phyloP scores from a whole-genome alignment of 148 eudicot species.

The Cornus controversa region DNA sequence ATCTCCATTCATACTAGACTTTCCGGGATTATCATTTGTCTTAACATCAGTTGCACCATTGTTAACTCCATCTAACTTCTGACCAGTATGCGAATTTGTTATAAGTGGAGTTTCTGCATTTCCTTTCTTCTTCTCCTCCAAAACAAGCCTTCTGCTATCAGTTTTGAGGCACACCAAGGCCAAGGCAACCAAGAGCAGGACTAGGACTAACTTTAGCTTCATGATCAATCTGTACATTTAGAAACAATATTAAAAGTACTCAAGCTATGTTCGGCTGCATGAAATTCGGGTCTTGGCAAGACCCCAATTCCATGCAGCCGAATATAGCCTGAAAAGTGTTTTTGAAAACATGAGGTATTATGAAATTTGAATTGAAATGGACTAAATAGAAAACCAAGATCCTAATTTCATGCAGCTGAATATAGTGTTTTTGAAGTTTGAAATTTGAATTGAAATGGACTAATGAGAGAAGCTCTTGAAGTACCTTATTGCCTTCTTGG shows the following conservation, averaged over 20 bases:
- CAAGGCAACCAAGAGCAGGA: background rate
- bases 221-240: background rate
- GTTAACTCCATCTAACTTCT: background rate
- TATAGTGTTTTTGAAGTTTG: too few relatives aligned
- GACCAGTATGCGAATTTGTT: background rate
- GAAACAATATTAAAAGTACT: background rate
- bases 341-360: too few relatives aligned
- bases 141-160: background rate
- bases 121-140: background rate
- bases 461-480: background rate
- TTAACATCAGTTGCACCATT: background rate
- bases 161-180: background rate
- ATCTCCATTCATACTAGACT: too few relatives aligned
- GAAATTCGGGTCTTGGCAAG: too few relatives aligned
- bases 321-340: too few relatives aligned
- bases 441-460: background rate
- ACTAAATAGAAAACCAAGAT: too few relatives aligned
- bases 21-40: background rate
- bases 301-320: too few relatives aligned
- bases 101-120: background rate
- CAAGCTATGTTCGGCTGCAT: too few relatives aligned
- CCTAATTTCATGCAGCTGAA: too few relatives aligned
- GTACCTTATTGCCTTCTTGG: background rate
- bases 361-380: background rate
- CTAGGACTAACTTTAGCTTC: background rate